Evolutionary conservation across 2,329 filamentous ascomycete species (phyloP).

Genomic region (Thelonectria rubi): DNA sequence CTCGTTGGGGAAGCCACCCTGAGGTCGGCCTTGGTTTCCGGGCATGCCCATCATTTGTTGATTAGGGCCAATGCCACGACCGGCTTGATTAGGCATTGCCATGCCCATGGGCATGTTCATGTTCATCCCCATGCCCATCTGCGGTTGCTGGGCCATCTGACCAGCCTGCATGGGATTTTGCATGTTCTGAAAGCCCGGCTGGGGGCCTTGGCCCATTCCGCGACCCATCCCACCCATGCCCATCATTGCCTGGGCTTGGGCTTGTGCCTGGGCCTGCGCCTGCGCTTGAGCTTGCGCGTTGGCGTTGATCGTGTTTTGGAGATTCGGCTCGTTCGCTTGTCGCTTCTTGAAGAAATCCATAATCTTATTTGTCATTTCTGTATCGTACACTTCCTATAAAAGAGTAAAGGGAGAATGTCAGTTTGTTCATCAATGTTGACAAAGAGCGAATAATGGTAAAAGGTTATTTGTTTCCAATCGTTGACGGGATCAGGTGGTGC

Average conservation of each 20-base stretch:
- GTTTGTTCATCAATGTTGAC: too few relatives aligned
- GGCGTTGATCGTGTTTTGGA: conserved; percentile 61
- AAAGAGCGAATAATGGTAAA: too few relatives aligned
- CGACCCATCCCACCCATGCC: conserved; percentile 62
- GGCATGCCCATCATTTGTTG: conserved; percentile 53
- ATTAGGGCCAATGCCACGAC: conserved; percentile 54
- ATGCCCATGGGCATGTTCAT: conserved; percentile 51
- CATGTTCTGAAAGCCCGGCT: conserved; percentile 65
- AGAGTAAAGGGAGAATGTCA: too few relatives aligned
- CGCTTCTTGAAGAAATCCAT: conserved; percentile 61
- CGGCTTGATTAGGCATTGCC: conserved; percentile 50
- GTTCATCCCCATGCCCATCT: conserved; percentile 44
- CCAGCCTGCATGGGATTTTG: conserved; percentile 67
- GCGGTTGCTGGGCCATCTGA: conserved; percentile 57
- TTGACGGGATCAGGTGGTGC: too few relatives aligned
- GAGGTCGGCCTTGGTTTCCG: conserved; percentile 46
- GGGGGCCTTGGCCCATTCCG: conserved; percentile 58
- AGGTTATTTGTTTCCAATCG: too few relatives aligned
- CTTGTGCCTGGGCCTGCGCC: conserved; percentile 47
- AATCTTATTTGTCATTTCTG: conserved; percentile 55
- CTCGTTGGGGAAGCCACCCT: conserved; percentile 44
- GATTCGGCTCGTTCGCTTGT: conserved; percentile 57
- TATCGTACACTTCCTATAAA: conserved; percentile 59
- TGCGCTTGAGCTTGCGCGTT: conserved; percentile 54
- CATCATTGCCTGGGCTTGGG: conserved; percentile 59